Conservation (phyloP, 192 early-diverging fungal species). For the Chytriomyces sp. region DNA sequence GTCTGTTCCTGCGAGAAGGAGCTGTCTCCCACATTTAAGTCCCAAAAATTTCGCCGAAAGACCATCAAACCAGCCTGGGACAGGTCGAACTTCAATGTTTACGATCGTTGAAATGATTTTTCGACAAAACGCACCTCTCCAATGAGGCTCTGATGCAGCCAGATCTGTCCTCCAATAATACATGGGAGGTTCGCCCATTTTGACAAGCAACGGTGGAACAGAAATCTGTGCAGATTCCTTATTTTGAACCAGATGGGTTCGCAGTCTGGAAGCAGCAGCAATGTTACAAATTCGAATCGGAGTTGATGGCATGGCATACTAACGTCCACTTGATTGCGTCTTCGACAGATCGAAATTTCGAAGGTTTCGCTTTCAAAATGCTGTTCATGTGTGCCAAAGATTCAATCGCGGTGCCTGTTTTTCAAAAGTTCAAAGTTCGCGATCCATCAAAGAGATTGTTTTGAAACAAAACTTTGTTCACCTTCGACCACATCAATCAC, state of each 20-base stretch:
- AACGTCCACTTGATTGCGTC: constrained; percentile 55
- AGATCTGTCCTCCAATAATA: constrained; percentile 44
- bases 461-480: neutral
- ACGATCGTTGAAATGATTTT: neutral
- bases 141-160: constrained; percentile 36
- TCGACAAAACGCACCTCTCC: constrained; percentile 35
- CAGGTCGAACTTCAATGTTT: constrained; percentile 28
- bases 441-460: neutral
- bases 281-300: too few relatives aligned
- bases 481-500: constrained; percentile 31
- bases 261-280: constrained; percentile 10
- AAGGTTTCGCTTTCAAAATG: constrained; percentile 11
- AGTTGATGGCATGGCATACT: too few relatives aligned
- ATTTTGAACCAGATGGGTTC: constrained; percentile 28
- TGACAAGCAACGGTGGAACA: constrained; percentile 13
- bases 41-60: constrained; percentile 51
- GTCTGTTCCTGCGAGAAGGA: constrained; percentile 57
- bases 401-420: constrained; percentile 27
- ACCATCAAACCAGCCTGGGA: constrained; percentile 54
- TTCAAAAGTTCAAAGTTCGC: neutral
- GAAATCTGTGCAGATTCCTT: constrained; percentile 25
- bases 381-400: constrained; percentile 28
- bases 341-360: constrained; percentile 31
- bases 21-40: constrained; percentile 36
- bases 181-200: constrained; percentile 7